These are phyloP conservation scores for Puccinia sorghi DNA, from an alignment of 1,284 basidiomycete genomes.

Conservation along the genomic window DNA sequence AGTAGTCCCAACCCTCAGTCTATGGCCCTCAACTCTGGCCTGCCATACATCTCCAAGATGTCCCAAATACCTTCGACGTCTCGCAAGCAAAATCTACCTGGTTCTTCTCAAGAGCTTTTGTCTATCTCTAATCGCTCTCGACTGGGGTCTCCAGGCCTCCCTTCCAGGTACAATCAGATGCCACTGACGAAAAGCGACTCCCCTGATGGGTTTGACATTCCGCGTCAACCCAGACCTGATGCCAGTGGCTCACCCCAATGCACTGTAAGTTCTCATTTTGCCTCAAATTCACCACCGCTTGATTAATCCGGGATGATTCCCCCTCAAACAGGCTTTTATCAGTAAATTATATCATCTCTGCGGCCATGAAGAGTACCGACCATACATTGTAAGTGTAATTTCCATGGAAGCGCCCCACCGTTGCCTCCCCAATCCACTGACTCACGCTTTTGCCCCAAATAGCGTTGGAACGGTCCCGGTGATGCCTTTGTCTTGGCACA, in stretches of 20 bases:
- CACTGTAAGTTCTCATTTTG: constrained; percentile 20
- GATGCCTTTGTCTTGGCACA: constrained; percentile 49
- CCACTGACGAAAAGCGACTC: constrained; percentile 16
- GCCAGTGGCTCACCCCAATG: neutral
- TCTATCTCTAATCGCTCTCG: constrained; percentile 28
- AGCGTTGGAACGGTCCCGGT: constrained; percentile 44
- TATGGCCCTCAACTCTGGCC: constrained; percentile 15
- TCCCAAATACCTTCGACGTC: constrained; percentile 27
- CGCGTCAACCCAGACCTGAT: neutral
- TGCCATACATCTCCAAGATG: constrained; percentile 40
- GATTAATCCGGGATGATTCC: neutral
- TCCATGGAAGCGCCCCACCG: neutral
- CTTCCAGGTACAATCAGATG: constrained; percentile 13
- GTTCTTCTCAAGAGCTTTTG: constrained; percentile 22
- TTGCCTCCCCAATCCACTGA: neutral
- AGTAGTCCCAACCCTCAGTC: constrained; percentile 33
- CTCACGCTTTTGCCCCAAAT: neutral
- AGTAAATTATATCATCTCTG: constrained; percentile 50
- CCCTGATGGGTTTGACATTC: too few species aligned
- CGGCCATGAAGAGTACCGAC: constrained; percentile 38
- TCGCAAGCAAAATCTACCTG: constrained; percentile 13
- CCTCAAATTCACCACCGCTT: neutral
- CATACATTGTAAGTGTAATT: constrained; percentile 35
- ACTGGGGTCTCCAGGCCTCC: constrained; percentile 12
- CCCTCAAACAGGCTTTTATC: constrained; percentile 37